A percentile compares a stretch with the other conserved stretches of the same genome.
Conservation (phyloP, 768 basidiomycete species). For the Naganishia onofrii region DNA sequence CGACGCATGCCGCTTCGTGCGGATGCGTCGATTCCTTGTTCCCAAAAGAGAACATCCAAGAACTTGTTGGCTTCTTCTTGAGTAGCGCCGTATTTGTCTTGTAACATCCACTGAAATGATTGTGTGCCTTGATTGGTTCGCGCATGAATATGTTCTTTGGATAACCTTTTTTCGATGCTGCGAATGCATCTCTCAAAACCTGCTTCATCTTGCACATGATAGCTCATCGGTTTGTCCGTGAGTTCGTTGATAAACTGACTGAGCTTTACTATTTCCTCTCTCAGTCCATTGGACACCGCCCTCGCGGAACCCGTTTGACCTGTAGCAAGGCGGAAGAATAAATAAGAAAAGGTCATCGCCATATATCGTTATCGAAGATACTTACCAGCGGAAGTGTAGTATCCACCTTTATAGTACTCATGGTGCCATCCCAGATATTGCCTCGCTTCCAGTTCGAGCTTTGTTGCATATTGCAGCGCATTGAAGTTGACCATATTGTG, state of each 20-base stretch:
- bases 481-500: no score
- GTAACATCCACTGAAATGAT: neutral
- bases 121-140: conserved; percentile 11
- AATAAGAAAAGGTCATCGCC: no score
- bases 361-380: no score
- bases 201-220: neutral
- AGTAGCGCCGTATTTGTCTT: conserved; percentile 5
- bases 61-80: conserved; percentile 11
- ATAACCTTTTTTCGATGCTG: neutral
- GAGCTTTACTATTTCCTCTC: conserved; percentile 5
- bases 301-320: neutral
- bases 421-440: conserved; percentile 18
- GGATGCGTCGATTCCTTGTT: conserved; percentile 3
- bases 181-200: conserved; percentile 9
- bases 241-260: neutral
- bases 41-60: conserved; percentile 1
- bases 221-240: neutral
- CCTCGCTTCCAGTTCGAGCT: conserved; percentile 6
- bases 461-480: neutral
- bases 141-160: conserved; percentile 1
- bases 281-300: neutral
- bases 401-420: conserved; percentile 11
- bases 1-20: conserved; percentile 2
- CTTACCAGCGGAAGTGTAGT: conserved; percentile 1
- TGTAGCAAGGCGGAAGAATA: neutral